phyloP scores from a whole-genome alignment of 768 basidiomycete genomes.

The Sporobolomyces phaffii region DNA sequence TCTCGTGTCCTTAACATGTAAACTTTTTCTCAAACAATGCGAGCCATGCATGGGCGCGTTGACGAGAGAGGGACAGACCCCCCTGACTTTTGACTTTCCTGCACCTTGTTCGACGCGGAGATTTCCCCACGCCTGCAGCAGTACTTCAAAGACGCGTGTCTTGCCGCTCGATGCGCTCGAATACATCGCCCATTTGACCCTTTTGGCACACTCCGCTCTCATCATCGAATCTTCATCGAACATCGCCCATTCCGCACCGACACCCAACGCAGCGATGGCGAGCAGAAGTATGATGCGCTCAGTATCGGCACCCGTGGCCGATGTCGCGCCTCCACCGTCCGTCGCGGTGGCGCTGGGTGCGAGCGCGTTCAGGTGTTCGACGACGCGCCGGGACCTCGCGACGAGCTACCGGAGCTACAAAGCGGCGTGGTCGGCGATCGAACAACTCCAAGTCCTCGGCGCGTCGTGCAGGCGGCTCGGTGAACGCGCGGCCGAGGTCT shows the following conservation, averaged over 20 bases:
- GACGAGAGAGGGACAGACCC: too few relatives aligned
- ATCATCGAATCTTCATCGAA: too few relatives aligned
- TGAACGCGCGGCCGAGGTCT: conserved; percentile 15
- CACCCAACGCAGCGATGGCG: neutral
- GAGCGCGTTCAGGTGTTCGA: neutral
- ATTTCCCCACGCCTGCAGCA: too few relatives aligned
- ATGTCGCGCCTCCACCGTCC: neutral
- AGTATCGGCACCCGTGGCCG: neutral
- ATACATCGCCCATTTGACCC: neutral
- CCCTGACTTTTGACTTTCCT: too few relatives aligned
- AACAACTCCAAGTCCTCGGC: conserved; percentile 3
- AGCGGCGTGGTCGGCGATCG: conserved; percentile 6
- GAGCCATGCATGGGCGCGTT: too few relatives aligned
- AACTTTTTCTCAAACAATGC: too few relatives aligned
- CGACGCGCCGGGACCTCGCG: conserved; percentile 22
- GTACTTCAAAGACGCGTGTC: too few relatives aligned
- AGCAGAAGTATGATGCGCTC: conserved; percentile 3
- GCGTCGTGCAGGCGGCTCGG: neutral
- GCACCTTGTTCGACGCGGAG: too few relatives aligned
- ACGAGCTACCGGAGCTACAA: conserved; percentile 2
- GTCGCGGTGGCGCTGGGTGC: neutral
- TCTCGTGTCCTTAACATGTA: neutral
- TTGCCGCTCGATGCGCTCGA: neutral
- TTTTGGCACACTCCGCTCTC: too few relatives aligned
- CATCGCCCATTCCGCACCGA: too few relatives aligned